A percentile compares a stretch with the other conserved stretches of the same genome.
These are phyloP conservation scores for Pistacia atlantica DNA, from an alignment of 345 rosid species.

Conservation along the genomic window DNA sequence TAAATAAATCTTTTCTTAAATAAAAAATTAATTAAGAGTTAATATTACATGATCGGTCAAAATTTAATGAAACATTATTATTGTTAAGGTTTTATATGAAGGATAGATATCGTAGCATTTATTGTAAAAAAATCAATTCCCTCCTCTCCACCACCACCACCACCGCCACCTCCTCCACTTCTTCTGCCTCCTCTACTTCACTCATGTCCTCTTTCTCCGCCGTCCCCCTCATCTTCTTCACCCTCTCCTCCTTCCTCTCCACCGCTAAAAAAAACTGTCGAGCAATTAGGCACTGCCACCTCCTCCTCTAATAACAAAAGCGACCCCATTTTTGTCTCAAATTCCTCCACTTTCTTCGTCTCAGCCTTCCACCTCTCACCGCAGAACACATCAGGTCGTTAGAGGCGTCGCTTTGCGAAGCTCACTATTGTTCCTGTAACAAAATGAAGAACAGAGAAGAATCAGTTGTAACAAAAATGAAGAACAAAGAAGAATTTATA, in stretches of 20 bases:
- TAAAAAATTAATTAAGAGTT: no score
- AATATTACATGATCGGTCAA: no score
- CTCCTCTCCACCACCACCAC: constrained; percentile 62
- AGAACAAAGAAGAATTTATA: no score
- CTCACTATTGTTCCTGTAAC: constrained; percentile 70
- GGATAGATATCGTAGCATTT: no score
- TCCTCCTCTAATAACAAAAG: constrained; percentile 24
- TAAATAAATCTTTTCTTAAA: no score
- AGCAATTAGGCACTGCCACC: constrained; percentile 21
- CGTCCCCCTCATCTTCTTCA: constrained; percentile 55
- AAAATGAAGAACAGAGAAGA: no score
- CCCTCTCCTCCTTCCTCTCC: constrained; percentile 58
- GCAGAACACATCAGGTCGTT: constrained; percentile 87
- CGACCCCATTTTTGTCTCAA: constrained; percentile 34
- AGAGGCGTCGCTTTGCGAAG: constrained; percentile 79
- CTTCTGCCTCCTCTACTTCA: constrained; percentile 45
- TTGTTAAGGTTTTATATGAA: no score
- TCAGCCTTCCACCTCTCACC: constrained; percentile 86
- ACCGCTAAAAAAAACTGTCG: constrained; percentile 30
- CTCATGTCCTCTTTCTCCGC: constrained; percentile 58
- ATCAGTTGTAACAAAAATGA: no score
- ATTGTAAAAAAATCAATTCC: constrained; percentile 9
- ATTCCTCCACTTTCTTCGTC: constrained; percentile 65
- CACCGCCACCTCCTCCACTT: constrained; percentile 30
- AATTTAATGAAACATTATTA: no score